phyloP scores from a whole-genome alignment of 805 yeast genomes.

The Ogataea paraovalis region DNA sequence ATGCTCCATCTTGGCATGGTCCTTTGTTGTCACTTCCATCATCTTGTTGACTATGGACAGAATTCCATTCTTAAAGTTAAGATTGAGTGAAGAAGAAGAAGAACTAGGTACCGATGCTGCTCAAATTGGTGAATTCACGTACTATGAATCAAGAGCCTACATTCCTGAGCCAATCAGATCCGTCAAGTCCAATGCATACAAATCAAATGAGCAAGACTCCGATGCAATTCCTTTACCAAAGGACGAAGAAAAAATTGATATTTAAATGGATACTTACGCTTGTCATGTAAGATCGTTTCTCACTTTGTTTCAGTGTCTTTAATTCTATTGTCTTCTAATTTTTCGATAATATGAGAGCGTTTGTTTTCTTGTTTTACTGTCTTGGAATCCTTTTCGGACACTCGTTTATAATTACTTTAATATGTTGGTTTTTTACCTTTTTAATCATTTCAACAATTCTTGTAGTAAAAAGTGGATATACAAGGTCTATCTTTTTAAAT shows the following conservation, averaged over 20 bases:
- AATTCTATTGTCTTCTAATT: not conserved
- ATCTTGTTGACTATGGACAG: constrained; percentile 64
- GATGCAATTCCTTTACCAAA: constrained; percentile 30
- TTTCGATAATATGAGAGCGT: not conserved
- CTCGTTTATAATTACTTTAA: constrained; percentile 1
- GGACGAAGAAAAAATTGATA: constrained; percentile 24
- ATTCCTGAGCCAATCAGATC: constrained; percentile 80
- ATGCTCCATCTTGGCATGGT: constrained; percentile 67
- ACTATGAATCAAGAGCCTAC: constrained; percentile 58
- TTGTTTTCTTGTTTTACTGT: not conserved
- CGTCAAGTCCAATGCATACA: constrained; percentile 26
- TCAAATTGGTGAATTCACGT: constrained; percentile 88
- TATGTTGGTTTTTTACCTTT: not conserved
- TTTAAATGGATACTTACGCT: constrained; percentile 2
- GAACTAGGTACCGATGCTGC: constrained; percentile 82
- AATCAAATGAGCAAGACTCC: constrained; percentile 21
- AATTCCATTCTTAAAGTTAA: constrained; percentile 75
- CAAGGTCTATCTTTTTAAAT: no score
- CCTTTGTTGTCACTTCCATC: constrained; percentile 68
- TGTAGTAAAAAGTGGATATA: no score
- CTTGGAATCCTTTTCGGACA: not conserved
- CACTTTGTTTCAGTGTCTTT: not conserved
- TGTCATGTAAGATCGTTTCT: not conserved
- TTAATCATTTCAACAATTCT: not conserved
- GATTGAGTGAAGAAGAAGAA: constrained; percentile 85